Evolutionary conservation across 1,284 basidiomycete genomes (phyloP).

Genomic region (Cerioporus squamosus): DNA sequence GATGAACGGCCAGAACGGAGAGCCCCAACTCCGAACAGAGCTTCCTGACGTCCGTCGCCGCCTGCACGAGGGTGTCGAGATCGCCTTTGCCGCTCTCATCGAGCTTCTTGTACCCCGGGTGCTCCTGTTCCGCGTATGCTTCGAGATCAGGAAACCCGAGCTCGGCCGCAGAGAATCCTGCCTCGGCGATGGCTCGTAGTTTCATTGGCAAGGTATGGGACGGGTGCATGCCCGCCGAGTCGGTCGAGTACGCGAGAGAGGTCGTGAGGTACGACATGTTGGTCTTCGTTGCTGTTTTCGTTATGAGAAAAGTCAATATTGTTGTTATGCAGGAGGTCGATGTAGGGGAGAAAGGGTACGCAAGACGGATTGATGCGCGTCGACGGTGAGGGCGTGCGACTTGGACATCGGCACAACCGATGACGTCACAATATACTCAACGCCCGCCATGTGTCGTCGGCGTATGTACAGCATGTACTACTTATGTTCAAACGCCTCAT

Average conservation of each 20-base stretch:
- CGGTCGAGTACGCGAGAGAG: constrained; percentile 33
- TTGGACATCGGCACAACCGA: background rate
- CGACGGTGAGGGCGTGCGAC: background rate
- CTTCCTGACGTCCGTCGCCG: constrained; percentile 24
- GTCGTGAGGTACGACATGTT: constrained; percentile 1
- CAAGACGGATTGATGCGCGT: too few species aligned
- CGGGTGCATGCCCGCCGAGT: constrained; percentile 39
- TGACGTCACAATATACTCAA: background rate
- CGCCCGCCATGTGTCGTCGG: too few species aligned
- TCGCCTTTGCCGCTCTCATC: constrained; percentile 31
- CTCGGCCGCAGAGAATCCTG: constrained; percentile 34
- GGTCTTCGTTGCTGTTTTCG: background rate
- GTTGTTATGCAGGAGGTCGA: background rate
- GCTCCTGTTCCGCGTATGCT: constrained; percentile 29
- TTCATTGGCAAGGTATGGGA: constrained; percentile 36
- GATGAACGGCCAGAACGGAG: constrained; percentile 28
- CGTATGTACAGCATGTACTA: too few species aligned
- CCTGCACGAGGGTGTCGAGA: constrained; percentile 29
- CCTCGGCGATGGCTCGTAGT: constrained; percentile 35
- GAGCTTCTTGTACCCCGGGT: constrained; percentile 28
- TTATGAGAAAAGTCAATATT: too few species aligned
- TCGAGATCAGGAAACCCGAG: constrained; percentile 38
- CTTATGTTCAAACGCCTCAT: too few species aligned
- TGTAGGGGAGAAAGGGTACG: background rate
- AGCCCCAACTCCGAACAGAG: constrained; percentile 30